A percentile compares a stretch with the other conserved stretches of the same genome.
phyloP scores from a whole-genome alignment of 164 flowering plant species.

The Stephania japonica region DNA sequence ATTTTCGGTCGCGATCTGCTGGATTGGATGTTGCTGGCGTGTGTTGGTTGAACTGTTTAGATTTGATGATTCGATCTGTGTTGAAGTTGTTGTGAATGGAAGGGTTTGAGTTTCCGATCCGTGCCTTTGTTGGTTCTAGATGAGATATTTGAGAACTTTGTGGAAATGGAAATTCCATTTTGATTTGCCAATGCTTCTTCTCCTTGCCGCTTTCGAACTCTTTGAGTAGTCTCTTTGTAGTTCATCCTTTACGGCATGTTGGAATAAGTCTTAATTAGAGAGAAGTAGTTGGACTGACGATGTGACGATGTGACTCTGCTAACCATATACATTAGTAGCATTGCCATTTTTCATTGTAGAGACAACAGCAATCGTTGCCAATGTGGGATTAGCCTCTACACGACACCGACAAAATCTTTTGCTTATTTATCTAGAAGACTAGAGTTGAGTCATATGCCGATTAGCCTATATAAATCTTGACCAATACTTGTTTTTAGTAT shows the following conservation, averaged over 20 bases:
- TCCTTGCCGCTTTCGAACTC: neutral
- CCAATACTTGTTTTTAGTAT: neutral
- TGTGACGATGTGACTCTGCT: too few relatives aligned
- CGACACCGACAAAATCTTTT: too few relatives aligned
- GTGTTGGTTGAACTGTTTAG: neutral
- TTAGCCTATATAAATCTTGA: neutral
- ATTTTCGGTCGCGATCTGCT: neutral
- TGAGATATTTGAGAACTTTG: neutral
- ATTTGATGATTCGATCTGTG: neutral
- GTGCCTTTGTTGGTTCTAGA: too few relatives aligned
- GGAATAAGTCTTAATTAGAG: too few relatives aligned
- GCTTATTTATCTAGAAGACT: too few relatives aligned
- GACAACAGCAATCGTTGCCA: too few relatives aligned
- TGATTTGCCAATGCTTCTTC: neutral
- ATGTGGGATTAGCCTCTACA: too few relatives aligned
- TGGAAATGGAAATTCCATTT: neutral
- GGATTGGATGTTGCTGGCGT: neutral
- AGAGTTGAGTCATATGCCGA: neutral
- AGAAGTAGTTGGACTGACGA: too few relatives aligned
- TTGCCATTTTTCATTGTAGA: too few relatives aligned
- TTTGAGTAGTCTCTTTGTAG: neutral
- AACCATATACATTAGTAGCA: too few relatives aligned
- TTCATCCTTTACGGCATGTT: too few relatives aligned
- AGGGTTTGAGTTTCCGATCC: neutral
- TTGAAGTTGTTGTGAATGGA: neutral